phyloP scores from a whole-genome alignment of 2,329 filamentous ascomycete genomes.

The Fusarium sp. region DNA sequence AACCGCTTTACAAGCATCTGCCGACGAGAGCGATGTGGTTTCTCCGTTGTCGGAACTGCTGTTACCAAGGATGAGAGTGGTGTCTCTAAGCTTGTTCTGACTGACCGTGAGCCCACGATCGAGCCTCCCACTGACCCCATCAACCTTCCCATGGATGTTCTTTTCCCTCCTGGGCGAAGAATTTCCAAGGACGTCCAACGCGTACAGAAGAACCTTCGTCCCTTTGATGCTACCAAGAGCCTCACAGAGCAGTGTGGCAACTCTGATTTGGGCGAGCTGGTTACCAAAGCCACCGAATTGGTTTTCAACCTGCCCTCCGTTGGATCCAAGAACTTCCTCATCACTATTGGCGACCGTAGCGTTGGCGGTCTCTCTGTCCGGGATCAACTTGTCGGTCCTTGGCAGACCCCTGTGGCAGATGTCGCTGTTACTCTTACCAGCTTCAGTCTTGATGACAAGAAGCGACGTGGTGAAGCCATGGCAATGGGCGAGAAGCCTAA shows the following conservation, averaged over 20 bases:
- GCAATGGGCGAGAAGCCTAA: conserved; percentile 95
- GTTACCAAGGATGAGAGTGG: conserved; percentile 73
- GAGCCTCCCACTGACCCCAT: conserved; percentile 79
- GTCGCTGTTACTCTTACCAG: conserved; percentile 93
- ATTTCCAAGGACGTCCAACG: conserved; percentile 49
- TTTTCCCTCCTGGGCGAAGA: conserved; percentile 79
- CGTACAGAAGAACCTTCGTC: conserved; percentile 68
- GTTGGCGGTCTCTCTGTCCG: conserved; percentile 90
- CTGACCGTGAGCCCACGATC: conserved; percentile 82
- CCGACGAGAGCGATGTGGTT: conserved; percentile 89
- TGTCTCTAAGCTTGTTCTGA: conserved; percentile 81
- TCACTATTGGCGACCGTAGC: conserved; percentile 94
- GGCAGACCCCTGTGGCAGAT: conserved; percentile 95
- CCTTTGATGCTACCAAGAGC: conserved; percentile 78
- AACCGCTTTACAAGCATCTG: conserved; percentile 81
- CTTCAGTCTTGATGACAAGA: conserved; percentile 74
- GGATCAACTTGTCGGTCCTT: conserved; percentile 96
- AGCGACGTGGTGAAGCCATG: conserved; percentile 94
- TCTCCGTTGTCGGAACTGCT: conserved; percentile 90
- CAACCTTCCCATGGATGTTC: conserved; percentile 87
- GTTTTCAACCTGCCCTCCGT: conserved; percentile 90
- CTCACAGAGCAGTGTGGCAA: conserved; percentile 76
- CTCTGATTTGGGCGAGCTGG: conserved; percentile 55
- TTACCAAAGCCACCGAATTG: conserved; percentile 77
- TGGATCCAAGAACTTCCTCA: conserved; percentile 97